Base-by-base conservation (phyloP, 176 grass and related monocot genomes). In the Microstegium vimineum region DNA sequence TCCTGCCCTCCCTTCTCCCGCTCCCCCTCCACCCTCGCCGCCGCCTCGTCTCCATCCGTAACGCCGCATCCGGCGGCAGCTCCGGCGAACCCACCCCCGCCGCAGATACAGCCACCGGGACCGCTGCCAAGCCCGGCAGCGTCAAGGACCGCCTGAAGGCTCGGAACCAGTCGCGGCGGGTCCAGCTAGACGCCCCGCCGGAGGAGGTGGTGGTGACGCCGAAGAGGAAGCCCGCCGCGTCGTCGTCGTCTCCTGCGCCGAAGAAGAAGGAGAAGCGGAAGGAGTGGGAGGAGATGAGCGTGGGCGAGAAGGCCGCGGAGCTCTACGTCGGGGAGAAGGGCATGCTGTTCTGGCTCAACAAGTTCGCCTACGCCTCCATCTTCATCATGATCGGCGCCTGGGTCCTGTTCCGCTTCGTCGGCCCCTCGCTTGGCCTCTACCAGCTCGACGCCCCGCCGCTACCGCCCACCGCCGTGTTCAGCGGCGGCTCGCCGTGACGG, bases 351-450 rank as follows among this genome's bases (percentile, higher is more conserved):
- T 98, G 90, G 95, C 86, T 98, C 84, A 98, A 98, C 86, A 98
- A 98, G 86, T 88, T 95, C 43, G 92, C 95, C 36, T 98, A 98
- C 77, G 90, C 90, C 57, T 93, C 92, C 74, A 98, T 98, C 83
- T 98, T 93, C 83, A 74, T 91, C 78, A 72, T 95, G 49, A 71
- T 85, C 54, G 92, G 92, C 66, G 92, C 78, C 26, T 98, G 95
- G 95, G 51, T 98, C 66, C 86, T 98, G 17, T 98, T 98, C 85
- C 92, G 90, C 75, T 98, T 98, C 87, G 89, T 98, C 46, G 95
- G 95, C 0, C 92, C 95, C 7, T 85, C 87, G 20, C 26, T 93
- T 20, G 92, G 92, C 0, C 57, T 98, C 23, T 98, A 98, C 74
- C 86, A 98, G 86, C 90, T 98, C 84, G 92, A 98, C 46, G 87